Evolutionary conservation across 1,284 basidiomycete species (phyloP).

Genomic region (Cryptococcus neoformans): DNA sequence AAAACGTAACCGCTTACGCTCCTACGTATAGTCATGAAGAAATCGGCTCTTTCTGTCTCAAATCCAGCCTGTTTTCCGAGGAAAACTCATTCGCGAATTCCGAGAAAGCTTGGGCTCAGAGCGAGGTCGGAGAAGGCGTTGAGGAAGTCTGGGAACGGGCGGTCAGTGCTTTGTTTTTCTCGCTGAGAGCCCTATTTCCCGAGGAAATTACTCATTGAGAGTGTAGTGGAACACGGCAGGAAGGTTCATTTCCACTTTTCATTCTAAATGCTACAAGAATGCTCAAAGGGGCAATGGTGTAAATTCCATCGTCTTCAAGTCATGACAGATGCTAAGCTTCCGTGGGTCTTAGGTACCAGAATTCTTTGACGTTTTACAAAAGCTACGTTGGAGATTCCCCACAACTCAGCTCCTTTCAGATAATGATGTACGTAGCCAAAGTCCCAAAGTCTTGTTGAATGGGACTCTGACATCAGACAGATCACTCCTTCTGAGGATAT

Average conservation of each 20-base stretch:
- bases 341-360: conserved; percentile 26
- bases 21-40: conserved; percentile 38
- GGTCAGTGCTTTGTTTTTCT: conserved; percentile 25
- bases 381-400: conserved; percentile 28
- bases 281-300: conserved; percentile 21
- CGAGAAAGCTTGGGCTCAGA: conserved; percentile 45
- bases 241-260: conserved; percentile 41
- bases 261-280: conserved; percentile 19
- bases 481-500: conserved; percentile 45
- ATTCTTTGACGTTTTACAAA: conserved; percentile 42
- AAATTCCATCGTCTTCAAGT: conserved; percentile 4
- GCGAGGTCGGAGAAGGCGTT: conserved; percentile 48
- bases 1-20: conserved; percentile 11
- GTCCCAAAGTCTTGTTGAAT: neutral
- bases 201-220: neutral
- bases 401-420: conserved; percentile 32
- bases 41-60: conserved; percentile 38
- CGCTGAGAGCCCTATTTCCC: neutral
- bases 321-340: neutral
- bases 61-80: conserved; percentile 24
- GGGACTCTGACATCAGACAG: conserved; percentile 15
- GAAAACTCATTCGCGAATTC: conserved; percentile 27
- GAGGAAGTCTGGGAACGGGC: conserved; percentile 48
- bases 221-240: conserved; percentile 46
- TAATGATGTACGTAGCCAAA: conserved; percentile 34